Evolutionary conservation across 2,329 filamentous ascomycete species (phyloP), one percentile per base, ranked within the genome.

Genomic region (Aspergillus sclerotialis): DNA sequence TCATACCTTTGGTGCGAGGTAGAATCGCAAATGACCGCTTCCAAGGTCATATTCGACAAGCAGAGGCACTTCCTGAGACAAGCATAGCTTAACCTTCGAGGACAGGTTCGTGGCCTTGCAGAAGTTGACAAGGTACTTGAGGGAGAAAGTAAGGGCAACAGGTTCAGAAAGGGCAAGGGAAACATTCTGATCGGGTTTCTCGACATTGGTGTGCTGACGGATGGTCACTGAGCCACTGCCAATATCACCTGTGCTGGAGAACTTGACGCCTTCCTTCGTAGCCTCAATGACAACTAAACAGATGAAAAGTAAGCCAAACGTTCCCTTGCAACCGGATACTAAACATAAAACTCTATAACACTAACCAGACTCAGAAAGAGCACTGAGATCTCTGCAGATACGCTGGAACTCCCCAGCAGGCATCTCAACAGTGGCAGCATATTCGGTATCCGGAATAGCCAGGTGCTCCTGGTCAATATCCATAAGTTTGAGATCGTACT

Each of bases 401-500:
- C 89, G 83, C 68, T 86, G 83, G 68, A 98, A 96, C 68, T 98
- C 92, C 30, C 72, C 63, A 21, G 84, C 79, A 10, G 92, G 90
- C 86, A 98, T 88, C 35, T 76, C 72, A 46, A 98, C 85, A 12
- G 84, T 92, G 30, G 92, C 84, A 25, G 88, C 84, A 60, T 98
- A 98, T 57, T 98, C 92, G n/a, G 93, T 98, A 55, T 98, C 90
- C 11, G 92, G 92, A 53, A 98, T 98, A 44, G 92, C 92, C 67
- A 98, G 72, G 65, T 98, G 92, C 75, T 98, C 92, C 72, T 98
- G 93, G 68, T 98, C 92, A 64, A 98, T 98, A 64, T 98, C 92
- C 92, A 98, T 98, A 63, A 98, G 80, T 76, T 98, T 98, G 68
- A 98, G 84, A 66, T 98, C 92, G 65, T 98, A 98, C 73, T 98